Evolutionary conservation across 345 rosid genomes (phyloP).

Genomic region (Pugionium cornutum): DNA sequence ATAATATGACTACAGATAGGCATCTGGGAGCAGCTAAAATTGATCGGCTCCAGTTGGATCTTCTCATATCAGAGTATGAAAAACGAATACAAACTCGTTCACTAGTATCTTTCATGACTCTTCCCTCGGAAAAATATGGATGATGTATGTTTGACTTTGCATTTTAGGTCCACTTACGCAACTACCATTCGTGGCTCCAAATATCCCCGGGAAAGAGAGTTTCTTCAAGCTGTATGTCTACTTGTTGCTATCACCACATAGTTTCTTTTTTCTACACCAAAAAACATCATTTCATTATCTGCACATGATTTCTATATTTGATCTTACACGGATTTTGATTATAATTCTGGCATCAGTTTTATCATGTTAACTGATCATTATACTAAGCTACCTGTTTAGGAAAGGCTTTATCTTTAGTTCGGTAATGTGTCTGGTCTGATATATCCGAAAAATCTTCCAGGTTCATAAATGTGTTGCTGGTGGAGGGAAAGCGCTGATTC

Average conservation of each 20-base stretch:
- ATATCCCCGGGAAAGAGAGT: constrained; percentile 89
- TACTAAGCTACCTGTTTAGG: not conserved
- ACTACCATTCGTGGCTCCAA: constrained; percentile 87
- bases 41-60: constrained; percentile 77
- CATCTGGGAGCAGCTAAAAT: constrained; percentile 99
- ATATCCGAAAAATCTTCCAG: constrained; percentile 41
- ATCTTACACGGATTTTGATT: too few relatives aligned
- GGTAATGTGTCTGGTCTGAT: constrained; percentile 2
- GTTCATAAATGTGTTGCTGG: constrained; percentile 88
- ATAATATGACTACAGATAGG: constrained; percentile 97
- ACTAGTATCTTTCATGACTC: not conserved
- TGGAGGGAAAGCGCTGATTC: constrained; percentile 96
- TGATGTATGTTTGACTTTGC: constrained; percentile 27
- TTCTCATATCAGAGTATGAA: constrained; percentile 88
- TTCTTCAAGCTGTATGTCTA: constrained; percentile 88
- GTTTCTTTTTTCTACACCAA: too few relatives aligned
- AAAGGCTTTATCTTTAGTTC: constrained; percentile 9
- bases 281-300: too few relatives aligned
- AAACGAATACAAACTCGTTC: constrained; percentile 14
- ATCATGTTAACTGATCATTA: not conserved
- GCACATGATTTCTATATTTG: too few relatives aligned
- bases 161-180: constrained; percentile 86
- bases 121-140: not conserved
- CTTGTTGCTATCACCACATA: not conserved
- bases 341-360: not conserved